Evolutionary conservation across 305 asterid species (phyloP).

Genomic region (Stenogyne calaminthoides): DNA sequence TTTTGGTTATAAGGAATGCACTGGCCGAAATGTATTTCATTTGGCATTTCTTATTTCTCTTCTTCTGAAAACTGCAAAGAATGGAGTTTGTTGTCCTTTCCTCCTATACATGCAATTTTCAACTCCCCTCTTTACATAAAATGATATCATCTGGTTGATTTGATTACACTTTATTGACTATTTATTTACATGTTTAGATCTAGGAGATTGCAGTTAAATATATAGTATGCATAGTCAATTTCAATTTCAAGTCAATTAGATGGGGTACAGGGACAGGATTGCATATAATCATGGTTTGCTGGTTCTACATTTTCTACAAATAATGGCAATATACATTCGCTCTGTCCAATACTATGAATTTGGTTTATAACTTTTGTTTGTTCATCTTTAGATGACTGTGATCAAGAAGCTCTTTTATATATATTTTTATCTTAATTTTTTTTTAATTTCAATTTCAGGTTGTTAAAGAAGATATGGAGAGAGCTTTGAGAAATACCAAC

Average conservation of each 20-base stretch:
- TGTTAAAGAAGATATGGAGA: constrained; percentile 86
- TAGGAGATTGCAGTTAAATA: background rate
- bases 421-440: background rate
- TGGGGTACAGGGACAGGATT: constrained; percentile 17
- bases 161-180: background rate
- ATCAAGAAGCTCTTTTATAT: constrained; percentile 6
- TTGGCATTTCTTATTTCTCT: constrained; percentile 1
- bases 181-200: background rate
- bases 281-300: background rate
- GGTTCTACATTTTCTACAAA: background rate
- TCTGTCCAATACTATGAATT: constrained; percentile 17
- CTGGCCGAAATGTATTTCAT: background rate
- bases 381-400: constrained; percentile 26
- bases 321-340: constrained; percentile 1
- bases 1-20: background rate
- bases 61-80: background rate
- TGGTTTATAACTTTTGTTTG: constrained; percentile 16
- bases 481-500: constrained; percentile 88
- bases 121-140: background rate
- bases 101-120: constrained; percentile 9
- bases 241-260: constrained; percentile 17
- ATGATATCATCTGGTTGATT: background rate
- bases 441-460: constrained; percentile 55
- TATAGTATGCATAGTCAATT: constrained; percentile 13
- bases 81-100: constrained; percentile 7